Conservation (phyloP, 345 rosid genomes). For the Boechera stricta region DNA sequence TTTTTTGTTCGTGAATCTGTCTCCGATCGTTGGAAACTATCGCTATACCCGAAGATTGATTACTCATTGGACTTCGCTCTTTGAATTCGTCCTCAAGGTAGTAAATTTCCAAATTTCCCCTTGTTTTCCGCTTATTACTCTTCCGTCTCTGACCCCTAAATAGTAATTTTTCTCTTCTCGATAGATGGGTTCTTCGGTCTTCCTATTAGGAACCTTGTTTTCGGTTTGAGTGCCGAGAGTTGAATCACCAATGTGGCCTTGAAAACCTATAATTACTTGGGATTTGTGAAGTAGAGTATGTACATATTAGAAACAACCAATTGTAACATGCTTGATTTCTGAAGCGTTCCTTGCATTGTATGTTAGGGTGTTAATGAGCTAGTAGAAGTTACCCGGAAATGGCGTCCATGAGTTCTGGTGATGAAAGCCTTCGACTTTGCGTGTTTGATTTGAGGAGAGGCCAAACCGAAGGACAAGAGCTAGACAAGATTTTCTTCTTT, state of each 20-base stretch:
- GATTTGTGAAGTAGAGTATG: neutral
- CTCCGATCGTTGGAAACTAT: slow-evolving; percentile 20
- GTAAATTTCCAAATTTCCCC: neutral
- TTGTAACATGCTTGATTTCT: slow-evolving; percentile 5
- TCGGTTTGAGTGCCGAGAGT: slow-evolving; percentile 16
- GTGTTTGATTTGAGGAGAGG: slow-evolving; percentile 94
- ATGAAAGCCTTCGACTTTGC: slow-evolving; percentile 72
- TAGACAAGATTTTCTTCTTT: slow-evolving; percentile 86
- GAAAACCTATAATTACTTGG: neutral
- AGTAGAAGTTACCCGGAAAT: slow-evolving; percentile 49
- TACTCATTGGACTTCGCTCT: neutral
- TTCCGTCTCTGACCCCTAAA: neutral
- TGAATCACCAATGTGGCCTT: slow-evolving; percentile 29
- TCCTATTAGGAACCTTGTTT: slow-evolving; percentile 17
- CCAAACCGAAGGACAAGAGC: slow-evolving; percentile 88
- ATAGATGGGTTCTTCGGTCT: slow-evolving; percentile 28
- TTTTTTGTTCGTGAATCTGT: neutral
- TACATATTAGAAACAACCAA: neutral
- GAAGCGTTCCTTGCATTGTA: slow-evolving; percentile 1
- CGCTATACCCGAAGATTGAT: slow-evolving; percentile 6
- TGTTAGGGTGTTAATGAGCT: slow-evolving; percentile 31
- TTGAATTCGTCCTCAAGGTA: slow-evolving; percentile 24
- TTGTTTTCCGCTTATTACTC: neutral
- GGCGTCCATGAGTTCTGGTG: slow-evolving; percentile 58
- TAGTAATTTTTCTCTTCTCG: neutral